A percentile compares a stretch with the other conserved stretches of the same genome.
Evolutionary conservation across 768 basidiomycete species (phyloP).

Genomic region (Mycena rosella): DNA sequence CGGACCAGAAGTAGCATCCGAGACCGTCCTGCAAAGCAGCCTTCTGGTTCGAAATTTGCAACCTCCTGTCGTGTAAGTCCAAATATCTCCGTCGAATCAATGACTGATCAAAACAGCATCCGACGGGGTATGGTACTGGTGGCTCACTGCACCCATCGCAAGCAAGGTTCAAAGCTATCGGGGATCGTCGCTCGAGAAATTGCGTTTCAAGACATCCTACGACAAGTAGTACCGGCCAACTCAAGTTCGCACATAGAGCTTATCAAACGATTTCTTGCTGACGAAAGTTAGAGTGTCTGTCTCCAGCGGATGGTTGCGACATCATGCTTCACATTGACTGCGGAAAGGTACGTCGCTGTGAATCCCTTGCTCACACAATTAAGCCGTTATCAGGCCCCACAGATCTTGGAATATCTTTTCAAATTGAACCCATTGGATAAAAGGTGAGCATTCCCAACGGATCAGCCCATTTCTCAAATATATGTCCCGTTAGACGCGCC

Average conservation of each 20-base stretch:
- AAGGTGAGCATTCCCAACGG: background rate
- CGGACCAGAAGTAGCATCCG: background rate
- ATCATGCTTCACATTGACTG: background rate
- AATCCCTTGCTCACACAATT: background rate
- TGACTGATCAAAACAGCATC: background rate
- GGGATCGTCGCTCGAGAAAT: background rate
- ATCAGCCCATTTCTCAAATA: background rate
- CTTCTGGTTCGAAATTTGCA: background rate
- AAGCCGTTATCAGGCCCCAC: background rate
- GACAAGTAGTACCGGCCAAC: background rate
- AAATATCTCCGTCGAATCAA: background rate
- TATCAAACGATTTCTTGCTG: background rate
- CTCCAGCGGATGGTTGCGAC: background rate
- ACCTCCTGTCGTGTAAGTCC: conserved; percentile 6
- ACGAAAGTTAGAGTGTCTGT: no score
- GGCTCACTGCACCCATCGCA: conserved; percentile 9
- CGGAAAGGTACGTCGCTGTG: background rate
- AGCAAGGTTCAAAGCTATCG: background rate
- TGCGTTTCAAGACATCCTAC: conserved; percentile 10
- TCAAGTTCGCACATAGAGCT: background rate
- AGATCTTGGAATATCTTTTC: background rate
- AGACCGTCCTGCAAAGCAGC: background rate
- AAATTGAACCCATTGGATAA: background rate
- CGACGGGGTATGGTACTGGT: background rate
- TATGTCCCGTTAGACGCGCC: background rate